Evolutionary conservation across 768 basidiomycete genomes (phyloP), one percentile per base, ranked within the genome.

Genomic region (Boletus reticulatus): DNA sequence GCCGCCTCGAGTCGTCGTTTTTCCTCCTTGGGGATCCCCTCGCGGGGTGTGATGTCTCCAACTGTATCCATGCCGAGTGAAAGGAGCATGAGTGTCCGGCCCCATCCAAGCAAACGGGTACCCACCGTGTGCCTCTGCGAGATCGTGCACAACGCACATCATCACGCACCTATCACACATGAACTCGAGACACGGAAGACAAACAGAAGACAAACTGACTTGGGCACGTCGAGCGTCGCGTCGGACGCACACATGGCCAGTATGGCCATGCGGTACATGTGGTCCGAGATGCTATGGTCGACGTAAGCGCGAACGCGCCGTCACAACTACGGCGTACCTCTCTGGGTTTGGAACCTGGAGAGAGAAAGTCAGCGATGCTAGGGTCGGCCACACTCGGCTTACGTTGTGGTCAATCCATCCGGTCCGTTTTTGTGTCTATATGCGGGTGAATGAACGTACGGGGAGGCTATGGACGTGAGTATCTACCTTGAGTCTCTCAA

Each of bases 231-330:
- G 9, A 93, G 79, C 1, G 76, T 78, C n/a, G 73, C 48, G 64
- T 92, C 92, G 0, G 92, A 86, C 6, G 84, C 81, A 57, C 93
- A 89, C 84, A 99, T 87, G 5, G 94, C 87, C 42, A 98, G 80
- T n/a, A 98, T 69, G 2, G 93, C 88, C 96, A 99, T 98, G 45
- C 96, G 79, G 69, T 94, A 92, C 96, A 97, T 98, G 65, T 98
- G 95, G 71, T 98, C 96, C 9, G 93, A 87, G 59, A 98, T 95
- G 60, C 90, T 93, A 56, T 11, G 19, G 24, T 24, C 13, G 31
- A 39, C 11, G 19, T 59, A 44, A 58, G 44, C 12, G 14, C 4
- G 34, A 52, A 4, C 13, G 34, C 6, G 34, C 31, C 0, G 22
- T 27, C 4, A 9, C 37, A 20, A 19, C 16, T 0, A 19, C n/a